A percentile compares a stretch with the other conserved stretches of the same genome.
Evolutionary conservation across 2,329 filamentous ascomycete species (phyloP).

Genomic region (Claviceps humidiphila): DNA sequence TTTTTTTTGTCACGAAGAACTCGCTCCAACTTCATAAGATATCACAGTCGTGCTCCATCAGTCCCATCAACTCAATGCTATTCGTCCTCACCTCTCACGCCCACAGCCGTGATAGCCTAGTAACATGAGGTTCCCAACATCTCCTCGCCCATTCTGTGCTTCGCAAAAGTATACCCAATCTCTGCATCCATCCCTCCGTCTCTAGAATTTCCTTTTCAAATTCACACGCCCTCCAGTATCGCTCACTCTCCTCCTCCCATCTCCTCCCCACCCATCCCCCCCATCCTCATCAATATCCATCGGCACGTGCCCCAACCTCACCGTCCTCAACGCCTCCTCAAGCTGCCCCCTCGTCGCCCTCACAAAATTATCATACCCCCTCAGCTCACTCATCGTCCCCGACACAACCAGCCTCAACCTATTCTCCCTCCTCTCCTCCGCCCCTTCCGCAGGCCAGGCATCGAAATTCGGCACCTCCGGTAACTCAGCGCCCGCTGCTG

Average conservation of each 20-base stretch:
- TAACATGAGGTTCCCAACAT: background rate
- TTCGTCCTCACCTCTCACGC: background rate
- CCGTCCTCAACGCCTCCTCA: conserved; percentile 13
- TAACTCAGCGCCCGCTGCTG: background rate
- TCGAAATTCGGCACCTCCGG: background rate
- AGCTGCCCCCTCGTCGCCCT: conserved; percentile 5
- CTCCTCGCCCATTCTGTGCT: background rate
- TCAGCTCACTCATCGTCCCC: conserved; percentile 10
- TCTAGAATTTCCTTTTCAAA: background rate
- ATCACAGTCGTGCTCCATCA: background rate
- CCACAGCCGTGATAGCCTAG: background rate
- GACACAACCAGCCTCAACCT: conserved; percentile 11
- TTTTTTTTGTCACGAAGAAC: background rate
- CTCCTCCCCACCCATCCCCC: background rate
- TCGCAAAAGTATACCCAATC: background rate
- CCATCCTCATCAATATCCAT: background rate
- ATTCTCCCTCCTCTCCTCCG: conserved; percentile 13
- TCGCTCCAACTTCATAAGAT: background rate
- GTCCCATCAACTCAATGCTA: background rate
- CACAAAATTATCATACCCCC: conserved; percentile 14
- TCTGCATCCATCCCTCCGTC: background rate
- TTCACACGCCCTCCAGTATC: background rate
- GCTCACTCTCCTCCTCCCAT: background rate
- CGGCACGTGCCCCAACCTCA: conserved; percentile 6
- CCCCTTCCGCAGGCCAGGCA: background rate